Evolutionary conservation across 352 stramenopile species (phyloP).

Genomic region (Thraustotheca clavata): DNA sequence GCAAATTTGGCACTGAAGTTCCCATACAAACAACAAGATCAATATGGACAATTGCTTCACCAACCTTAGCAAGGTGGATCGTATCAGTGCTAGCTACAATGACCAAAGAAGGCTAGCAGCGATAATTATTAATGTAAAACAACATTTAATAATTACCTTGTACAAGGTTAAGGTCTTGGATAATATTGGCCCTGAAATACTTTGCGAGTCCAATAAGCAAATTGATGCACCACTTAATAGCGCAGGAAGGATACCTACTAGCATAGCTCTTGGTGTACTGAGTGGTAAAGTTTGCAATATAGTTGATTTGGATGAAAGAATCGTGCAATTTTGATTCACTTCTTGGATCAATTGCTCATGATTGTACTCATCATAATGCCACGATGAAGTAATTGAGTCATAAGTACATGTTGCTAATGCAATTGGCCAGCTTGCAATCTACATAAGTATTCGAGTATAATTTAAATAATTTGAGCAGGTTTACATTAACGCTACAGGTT

Average conservation of each 20-base stretch:
- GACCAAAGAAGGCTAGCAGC: not conserved
- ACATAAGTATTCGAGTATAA: not conserved
- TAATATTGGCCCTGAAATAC: not conserved
- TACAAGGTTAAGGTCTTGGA: not conserved
- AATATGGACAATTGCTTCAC: constrained; percentile 3
- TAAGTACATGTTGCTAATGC: not conserved
- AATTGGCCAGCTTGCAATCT: not conserved
- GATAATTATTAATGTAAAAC: not conserved
- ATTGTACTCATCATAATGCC: not conserved
- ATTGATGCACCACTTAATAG: not conserved
- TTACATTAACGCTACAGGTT: not conserved
- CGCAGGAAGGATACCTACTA: not conserved
- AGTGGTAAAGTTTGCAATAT: not conserved
- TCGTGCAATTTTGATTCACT: not conserved
- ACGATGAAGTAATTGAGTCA: not conserved
- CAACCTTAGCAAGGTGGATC: constrained; percentile 1
- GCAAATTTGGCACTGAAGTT: constrained; percentile 7
- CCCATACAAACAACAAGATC: constrained; percentile 11
- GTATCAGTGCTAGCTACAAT: not conserved
- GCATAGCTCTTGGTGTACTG: not conserved
- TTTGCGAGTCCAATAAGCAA: not conserved
- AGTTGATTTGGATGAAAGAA: not conserved
- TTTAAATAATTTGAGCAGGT: not conserved
- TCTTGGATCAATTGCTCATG: not conserved
- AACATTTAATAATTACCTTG: not conserved